Evolutionary conservation across 2,329 filamentous ascomycete species (phyloP).

Genomic region (Chlorencoelia australis): DNA sequence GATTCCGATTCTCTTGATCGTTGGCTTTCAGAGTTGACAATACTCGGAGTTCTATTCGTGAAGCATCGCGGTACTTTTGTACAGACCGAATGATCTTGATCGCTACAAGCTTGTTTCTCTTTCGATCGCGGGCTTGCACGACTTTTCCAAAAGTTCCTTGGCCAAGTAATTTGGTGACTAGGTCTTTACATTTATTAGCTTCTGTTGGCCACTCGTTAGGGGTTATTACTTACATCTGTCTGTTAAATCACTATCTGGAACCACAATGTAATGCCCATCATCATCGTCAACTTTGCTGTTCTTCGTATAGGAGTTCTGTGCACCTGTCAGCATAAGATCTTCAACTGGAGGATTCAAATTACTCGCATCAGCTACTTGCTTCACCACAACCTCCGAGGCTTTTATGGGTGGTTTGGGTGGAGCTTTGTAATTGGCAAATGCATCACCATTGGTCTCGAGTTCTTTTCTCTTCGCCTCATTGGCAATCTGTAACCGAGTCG

Average conservation of each 20-base stretch:
- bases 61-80: constrained; percentile 95
- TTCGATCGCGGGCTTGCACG: constrained; percentile 78
- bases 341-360: not conserved
- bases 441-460: constrained; percentile 58
- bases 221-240: constrained; percentile 64
- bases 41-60: constrained; percentile 86
- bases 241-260: constrained; percentile 75
- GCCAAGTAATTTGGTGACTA: constrained; percentile 79
- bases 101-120: constrained; percentile 67
- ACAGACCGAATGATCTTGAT: constrained; percentile 98
- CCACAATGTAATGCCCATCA: constrained; percentile 93
- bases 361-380: constrained; percentile 54
- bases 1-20: constrained; percentile 83
- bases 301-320: constrained; percentile 35
- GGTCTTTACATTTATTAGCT: constrained; percentile 44
- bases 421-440: constrained; percentile 71
- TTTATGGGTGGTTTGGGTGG: constrained; percentile 86
- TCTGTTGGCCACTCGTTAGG: not conserved
- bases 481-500: constrained; percentile 67
- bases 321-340: constrained; percentile 8
- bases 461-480: constrained; percentile 76
- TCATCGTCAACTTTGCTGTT: constrained; percentile 83
- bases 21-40: constrained; percentile 86
- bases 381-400: constrained; percentile 64
- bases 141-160: constrained; percentile 99